These are phyloP conservation scores for Penicillium aurantiogriseum DNA, from an alignment of 2,329 filamentous ascomycete genomes.

Conservation along the genomic window DNA sequence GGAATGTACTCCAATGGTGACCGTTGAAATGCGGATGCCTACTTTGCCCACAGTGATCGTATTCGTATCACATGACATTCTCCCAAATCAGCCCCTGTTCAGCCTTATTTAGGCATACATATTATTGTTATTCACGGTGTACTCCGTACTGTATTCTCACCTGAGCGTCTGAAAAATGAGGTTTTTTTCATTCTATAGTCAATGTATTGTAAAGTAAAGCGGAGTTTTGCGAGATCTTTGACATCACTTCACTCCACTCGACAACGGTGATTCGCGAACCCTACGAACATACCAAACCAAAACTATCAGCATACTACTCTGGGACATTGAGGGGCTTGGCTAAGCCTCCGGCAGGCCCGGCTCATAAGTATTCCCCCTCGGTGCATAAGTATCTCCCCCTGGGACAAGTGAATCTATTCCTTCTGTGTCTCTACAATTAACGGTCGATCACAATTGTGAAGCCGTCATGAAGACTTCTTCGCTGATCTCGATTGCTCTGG, in stretches of 20 bases:
- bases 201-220: neutral
- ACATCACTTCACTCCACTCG: conserved; percentile 19
- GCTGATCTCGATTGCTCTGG: conserved; percentile 18
- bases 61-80: neutral
- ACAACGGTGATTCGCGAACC: neutral
- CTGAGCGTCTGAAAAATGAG: neutral
- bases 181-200: neutral
- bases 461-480: conserved; percentile 18
- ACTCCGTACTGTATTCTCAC: neutral
- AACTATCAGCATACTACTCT: neutral
- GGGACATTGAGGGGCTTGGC: conserved; percentile 8
- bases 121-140: no score
- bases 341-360: conserved; percentile 22
- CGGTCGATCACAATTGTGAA: neutral
- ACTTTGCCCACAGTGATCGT: neutral
- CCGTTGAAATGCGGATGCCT: neutral
- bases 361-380: conserved; percentile 20
- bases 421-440: neutral
- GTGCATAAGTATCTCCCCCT: conserved; percentile 21
- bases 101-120: neutral
- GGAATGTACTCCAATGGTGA: neutral
- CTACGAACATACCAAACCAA: neutral
- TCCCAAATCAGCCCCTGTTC: neutral
- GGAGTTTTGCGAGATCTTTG: conserved; percentile 1
- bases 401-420: neutral